Base-by-base conservation (phyloP, 768 basidiomycete genomes). In the Calocera viscosa region DNA sequence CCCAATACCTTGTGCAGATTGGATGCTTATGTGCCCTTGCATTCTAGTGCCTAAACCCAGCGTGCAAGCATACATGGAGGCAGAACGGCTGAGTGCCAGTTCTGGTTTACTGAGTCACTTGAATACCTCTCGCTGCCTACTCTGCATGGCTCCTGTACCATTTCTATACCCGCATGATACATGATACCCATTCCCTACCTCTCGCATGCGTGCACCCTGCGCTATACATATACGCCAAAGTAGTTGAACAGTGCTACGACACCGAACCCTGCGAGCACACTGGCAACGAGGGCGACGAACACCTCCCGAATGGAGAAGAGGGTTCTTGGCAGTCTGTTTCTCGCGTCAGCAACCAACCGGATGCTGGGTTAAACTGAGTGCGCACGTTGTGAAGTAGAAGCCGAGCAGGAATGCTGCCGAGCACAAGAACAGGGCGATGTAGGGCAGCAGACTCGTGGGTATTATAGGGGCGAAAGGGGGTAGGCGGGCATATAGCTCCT, bases 241-340 rank as follows among this genome's bases (percentile, higher is more conserved):
- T 84, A 84, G 77, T 89, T 91, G 77, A 96, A 95, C 67, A 95
- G 82, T 47, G 90, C 87, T 32, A 95, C 90, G 71, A 93, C 83
- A 65, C 94, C 94, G 71, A 91, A 90, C 8, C 94, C 93, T 32
- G 87, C 91, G 26, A 94, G 83, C 41, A 85, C 69, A 75, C 90
- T 91, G 28, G 91, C 92, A 14, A 84, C 74, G 41, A 83, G 77
- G 0, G 90, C 90, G 22, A 92, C 85, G 10, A 80, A 82, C 5
- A 84, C 73, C 76, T 96, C 93, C 66, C 83, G 83, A 65, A 84
- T 68, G 11, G 84, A 83, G 32, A 90, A 78, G 47, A 82, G 65
- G 10, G 81, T 82, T 80, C 88, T 91, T 70, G 90, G 87, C 38
- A 95, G 83, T 64, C 93, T 94, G 77, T 69, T 67, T 49, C 38